Evolutionary conservation across 2,329 filamentous ascomycete species (phyloP).

Genomic region (Alternaria arborescens): DNA sequence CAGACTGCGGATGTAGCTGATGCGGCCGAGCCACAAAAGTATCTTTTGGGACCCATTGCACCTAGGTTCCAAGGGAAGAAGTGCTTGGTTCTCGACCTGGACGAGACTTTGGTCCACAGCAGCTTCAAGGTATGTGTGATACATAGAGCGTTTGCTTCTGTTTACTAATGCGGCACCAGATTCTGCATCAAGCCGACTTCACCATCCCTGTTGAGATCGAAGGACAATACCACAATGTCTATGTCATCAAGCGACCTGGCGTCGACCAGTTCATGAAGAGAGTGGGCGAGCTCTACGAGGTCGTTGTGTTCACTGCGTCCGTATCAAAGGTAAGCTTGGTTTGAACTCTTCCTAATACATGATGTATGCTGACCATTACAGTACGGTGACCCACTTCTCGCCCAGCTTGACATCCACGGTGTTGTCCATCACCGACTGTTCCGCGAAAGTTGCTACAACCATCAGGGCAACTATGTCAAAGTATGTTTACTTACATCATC

Average conservation of each 20-base stretch:
- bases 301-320: slow-evolving; percentile 97
- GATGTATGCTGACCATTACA: slow-evolving; percentile 50
- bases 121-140: slow-evolving; percentile 84
- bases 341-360: background rate
- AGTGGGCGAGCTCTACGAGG: slow-evolving; percentile 96
- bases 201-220: slow-evolving; percentile 99
- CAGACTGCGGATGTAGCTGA: slow-evolving; percentile 55
- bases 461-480: slow-evolving; percentile 99
- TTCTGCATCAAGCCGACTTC: slow-evolving; percentile 97
- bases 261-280: slow-evolving; percentile 99
- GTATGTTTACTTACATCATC: slow-evolving; percentile 42
- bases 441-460: slow-evolving; percentile 98
- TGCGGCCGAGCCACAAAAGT: slow-evolving; percentile 64
- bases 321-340: slow-evolving; percentile 81
- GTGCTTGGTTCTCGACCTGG: slow-evolving; percentile 92
- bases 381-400: slow-evolving; percentile 95
- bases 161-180: slow-evolving; percentile 63
- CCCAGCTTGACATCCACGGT: slow-evolving; percentile 96
- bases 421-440: slow-evolving; percentile 96
- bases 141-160: background rate
- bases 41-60: slow-evolving; percentile 81
- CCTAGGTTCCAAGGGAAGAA: slow-evolving; percentile 87
- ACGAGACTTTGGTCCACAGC: slow-evolving; percentile 97
- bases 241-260: slow-evolving; percentile 98
- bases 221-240: slow-evolving; percentile 98